Percentiles rank a stretch among this genome's conserved stretches.
These are phyloP conservation scores for Tuber calosporum DNA, from an alignment of 495 filamentous ascomycete genomes.

Conservation along the genomic window DNA sequence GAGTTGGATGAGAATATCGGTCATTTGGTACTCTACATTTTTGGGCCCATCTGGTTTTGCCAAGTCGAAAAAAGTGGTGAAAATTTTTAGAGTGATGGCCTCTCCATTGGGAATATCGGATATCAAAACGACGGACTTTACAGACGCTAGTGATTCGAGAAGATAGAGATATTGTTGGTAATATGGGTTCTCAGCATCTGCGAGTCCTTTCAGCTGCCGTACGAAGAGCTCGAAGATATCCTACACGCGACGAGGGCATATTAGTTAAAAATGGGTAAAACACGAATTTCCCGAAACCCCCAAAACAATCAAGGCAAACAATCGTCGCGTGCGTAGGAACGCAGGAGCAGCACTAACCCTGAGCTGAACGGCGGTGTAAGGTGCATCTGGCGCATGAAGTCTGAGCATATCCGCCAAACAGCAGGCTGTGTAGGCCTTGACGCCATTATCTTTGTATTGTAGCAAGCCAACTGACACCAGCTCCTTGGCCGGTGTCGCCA, in stretches of 20 bases:
- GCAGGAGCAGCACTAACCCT: conserved; percentile 55
- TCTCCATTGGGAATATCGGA: conserved; percentile 81
- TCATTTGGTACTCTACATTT: conserved; percentile 90
- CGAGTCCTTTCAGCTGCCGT: conserved; percentile 69
- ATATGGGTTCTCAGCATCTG: conserved; percentile 82
- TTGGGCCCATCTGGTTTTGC: conserved; percentile 65
- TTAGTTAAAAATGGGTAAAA: conserved; percentile 11
- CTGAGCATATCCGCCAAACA: conserved; percentile 91
- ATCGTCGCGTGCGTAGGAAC: conserved; percentile 4
- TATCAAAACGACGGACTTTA: conserved; percentile 89
- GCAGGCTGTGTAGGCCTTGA: conserved; percentile 77
- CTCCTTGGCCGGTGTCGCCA: conserved; percentile 79
- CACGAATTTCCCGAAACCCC: conserved; percentile 7
- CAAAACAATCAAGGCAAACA: conserved; percentile 8
- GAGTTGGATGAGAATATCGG: conserved; percentile 68
- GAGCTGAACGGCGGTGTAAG: conserved; percentile 79
- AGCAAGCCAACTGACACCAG: conserved; percentile 75
- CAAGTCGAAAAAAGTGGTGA: conserved; percentile 84
- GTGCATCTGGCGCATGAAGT: conserved; percentile 90
- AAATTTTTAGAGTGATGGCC: conserved; percentile 67
- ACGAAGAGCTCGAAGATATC: conserved; percentile 91
- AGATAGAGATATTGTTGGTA: conserved; percentile 88
- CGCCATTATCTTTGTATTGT: conserved; percentile 83
- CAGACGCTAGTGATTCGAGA: conserved; percentile 75
- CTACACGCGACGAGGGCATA: conserved; percentile 46